Evolutionary conservation across 1,284 basidiomycete genomes (phyloP), one percentile per base, ranked within the genome.

Genomic region (Tilletia walkeri): DNA sequence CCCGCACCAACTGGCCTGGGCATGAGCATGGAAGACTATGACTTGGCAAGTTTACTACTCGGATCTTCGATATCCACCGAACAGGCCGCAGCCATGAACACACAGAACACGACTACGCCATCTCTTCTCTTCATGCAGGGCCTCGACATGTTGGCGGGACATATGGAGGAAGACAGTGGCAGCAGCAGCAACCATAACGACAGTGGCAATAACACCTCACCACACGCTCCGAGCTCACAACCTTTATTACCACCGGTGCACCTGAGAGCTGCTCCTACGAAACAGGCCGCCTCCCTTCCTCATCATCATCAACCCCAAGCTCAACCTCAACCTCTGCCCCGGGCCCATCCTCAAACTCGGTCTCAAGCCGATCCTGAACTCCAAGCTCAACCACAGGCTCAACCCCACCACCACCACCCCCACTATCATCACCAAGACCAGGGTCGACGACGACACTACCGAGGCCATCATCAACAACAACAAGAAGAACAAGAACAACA

Each of bases 351-450:
- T 53, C 16, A 53, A 30, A n/a, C 16, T 18, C 50, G 1, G 16
- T 53, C 24, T 56, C 20, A 30, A 14, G 5, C 16, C 18, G 53
- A 68, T 45, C 41, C 6, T 14, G 9, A 45, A 45, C 41, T 9
- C 41, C 41, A 45, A 34, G n/a, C 6, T 12, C 20, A 20, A 14
- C 24, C 3, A 2, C 54, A 34, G 12, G 6, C 24, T 24, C 24
- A 34, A 56, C 54, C 4, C 20, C 54, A 56, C 1, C 54, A 56
- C 2, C 34, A 56, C 20, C 20, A 56, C 4, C 30, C 30, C 12
- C 68, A 69, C 38, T 36, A 66, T 12, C 16, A 36, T 20, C 63
- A 65, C 4, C 67, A 68, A 36, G 18, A 56, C 10, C 67, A 56
- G 20, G 56, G 65, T 10, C 53, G 63, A 24, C 61, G 41, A n/a